Evolutionary conservation across 345 rosid genomes (phyloP), one percentile per base, ranked within the genome.

Genomic region (Dipteronia sinensis): DNA sequence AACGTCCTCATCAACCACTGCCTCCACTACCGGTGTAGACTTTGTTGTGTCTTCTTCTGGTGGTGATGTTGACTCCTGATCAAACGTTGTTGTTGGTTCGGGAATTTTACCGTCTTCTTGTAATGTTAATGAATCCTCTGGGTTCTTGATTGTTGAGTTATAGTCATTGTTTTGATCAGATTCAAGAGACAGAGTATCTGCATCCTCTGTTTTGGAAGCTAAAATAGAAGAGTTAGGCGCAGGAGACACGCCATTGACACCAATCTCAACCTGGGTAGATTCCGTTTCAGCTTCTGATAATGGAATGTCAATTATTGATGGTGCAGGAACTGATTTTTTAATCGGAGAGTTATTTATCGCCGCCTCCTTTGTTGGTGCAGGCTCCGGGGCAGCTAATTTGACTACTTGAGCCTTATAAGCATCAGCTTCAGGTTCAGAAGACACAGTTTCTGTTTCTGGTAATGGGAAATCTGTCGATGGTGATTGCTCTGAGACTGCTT

Each of bases 31-130:
- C 13, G 67, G 51, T 17, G 13, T 29, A 23, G 69, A 27, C 12
- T 65, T 34, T 34, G 38, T 47, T 22, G 78, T 19, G 77, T 42
- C 12, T 29, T 49, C 44, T 29, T 55, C 51, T 6, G 40, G 22
- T 22, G 77, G 55, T 31, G 82, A 38, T 20, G 82, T 40, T 15
- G 70, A 72, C 20, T 22, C 70, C 10, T 34, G 6, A 34, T 4
- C 38, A 34, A 3, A 34, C 6, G 38, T 34, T 34, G 38, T 34
- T 34, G 38, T 34, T 34, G 38, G 38, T 6, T 31, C 38, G 3
- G 34, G 34, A 5, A 31, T 31, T 31, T 31, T 31, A 31, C 34
- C 34, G 34, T 47, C 53, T 10, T 47, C 17, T 47, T 15, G 16
- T 4, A 13, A 12, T 49, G 16, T 49, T 11, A 15, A 49, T 12